Evolutionary conservation across 192 early-diverging fungal genomes (phyloP), one percentile per base, ranked within the genome.

Genomic region (Linnemannia schmuckeri): DNA sequence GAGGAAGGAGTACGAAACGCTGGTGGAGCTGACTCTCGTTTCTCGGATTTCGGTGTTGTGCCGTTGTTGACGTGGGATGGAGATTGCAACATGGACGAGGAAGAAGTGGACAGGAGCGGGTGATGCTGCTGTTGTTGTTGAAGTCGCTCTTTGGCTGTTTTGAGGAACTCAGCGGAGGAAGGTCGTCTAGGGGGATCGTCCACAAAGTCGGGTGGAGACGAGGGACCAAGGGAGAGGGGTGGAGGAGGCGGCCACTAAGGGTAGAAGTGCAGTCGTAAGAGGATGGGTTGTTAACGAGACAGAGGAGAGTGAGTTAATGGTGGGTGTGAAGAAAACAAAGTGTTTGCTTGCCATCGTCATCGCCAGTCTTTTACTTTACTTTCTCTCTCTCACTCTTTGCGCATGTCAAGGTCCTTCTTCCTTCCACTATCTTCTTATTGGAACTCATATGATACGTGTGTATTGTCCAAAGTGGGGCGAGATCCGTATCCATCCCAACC

Each of bases 11-110:
- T 75, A 0, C 73, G 82, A 20, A 77, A 72, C 6, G 49, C 33
- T 22, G 77, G 72, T 20, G 82, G 82, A 24, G 82, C 82, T 52
- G 82, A 84, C 13, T 78, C 77, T 1, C 82, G 72, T n/a, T 63
- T 66, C 12, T 66, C 75, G 5, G 44, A 33, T 20, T 1, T 44
- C 2, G 57, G 15, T 22, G 61, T 55, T 47, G 47, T 6, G 24
- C 68, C 52, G 52, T 61, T 72, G n/a, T 77, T 82, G 35, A 30
- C 41, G 76, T 42, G 77, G 52, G 38, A 54, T 6, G 82, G 24
- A n/a, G 76, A 79, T 6, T 57, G 72, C 8, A 79, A 77, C 82
- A 84, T 83, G 8, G 72, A 68, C 4, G 61, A 75, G 10, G 77
- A 75, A 33, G 30, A 46, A 12, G 13, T 33, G 13, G 30, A 33